These are phyloP conservation scores for Tricholoma saponaceum DNA, from an alignment of 768 basidiomycete species.

Conservation along the genomic window DNA sequence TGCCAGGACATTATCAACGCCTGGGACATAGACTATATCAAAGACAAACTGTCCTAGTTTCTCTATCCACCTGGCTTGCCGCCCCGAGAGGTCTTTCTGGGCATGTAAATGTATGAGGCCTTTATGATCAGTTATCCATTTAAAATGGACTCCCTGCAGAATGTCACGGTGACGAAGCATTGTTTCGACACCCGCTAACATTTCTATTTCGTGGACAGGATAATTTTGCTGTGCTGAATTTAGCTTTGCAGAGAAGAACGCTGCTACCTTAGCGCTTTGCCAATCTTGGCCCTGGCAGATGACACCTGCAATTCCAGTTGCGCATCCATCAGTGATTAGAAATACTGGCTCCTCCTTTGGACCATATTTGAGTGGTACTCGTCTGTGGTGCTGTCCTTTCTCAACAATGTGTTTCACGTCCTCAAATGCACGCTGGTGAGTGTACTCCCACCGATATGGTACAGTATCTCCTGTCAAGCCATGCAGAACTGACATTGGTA, in stretches of 20 bases:
- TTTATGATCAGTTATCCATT: not conserved
- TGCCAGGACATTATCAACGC: conserved; percentile 25
- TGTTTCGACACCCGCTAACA: not conserved
- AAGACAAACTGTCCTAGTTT: conserved; percentile 30
- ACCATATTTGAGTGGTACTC: not conserved
- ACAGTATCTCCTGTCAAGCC: too few relatives aligned
- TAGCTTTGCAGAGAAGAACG: not conserved
- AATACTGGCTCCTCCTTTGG: not conserved
- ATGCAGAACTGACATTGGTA: not conserved
- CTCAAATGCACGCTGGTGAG: too few relatives aligned
- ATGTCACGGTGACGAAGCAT: not conserved
- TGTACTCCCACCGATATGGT: too few relatives aligned
- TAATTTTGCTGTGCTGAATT: not conserved
- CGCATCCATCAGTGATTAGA: not conserved
- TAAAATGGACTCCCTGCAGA: not conserved
- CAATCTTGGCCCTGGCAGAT: not conserved
- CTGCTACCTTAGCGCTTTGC: not conserved
- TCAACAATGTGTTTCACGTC: not conserved
- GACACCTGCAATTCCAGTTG: not conserved
- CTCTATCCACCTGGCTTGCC: conserved; percentile 31
- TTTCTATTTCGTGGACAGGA: not conserved
- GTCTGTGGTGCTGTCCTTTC: not conserved
- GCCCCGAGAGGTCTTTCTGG: not conserved
- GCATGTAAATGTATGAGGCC: not conserved
- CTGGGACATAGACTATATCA: conserved; percentile 20